Percentiles rank a stretch among this genome's conserved stretches.
Conservation (phyloP, 768 basidiomycete species). For the Exsudoporus frostii region DNA sequence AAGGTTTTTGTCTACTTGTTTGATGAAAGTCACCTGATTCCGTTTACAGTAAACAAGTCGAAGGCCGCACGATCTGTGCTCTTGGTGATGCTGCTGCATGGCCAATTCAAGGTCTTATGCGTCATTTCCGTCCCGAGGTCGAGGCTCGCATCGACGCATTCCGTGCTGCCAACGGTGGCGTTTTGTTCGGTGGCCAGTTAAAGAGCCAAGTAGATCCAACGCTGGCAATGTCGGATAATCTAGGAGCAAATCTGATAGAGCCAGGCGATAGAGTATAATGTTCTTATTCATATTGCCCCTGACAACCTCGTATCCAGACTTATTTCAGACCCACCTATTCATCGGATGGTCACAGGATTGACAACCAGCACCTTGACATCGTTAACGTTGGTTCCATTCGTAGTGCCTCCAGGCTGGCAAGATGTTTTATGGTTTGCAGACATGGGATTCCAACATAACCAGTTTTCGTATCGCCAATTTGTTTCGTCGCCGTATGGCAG, state of each 20-base stretch:
- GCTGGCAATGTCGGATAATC: conserved; percentile 70
- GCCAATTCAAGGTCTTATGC: conserved; percentile 98
- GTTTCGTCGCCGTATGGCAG: neutral
- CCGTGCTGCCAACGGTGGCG: conserved; percentile 71
- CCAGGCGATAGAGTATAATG: conserved; percentile 33
- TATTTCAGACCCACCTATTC: neutral
- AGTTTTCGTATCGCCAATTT: neutral
- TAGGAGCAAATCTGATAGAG: conserved; percentile 53
- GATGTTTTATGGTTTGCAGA: neutral
- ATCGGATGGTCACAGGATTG: neutral
- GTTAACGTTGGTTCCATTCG: neutral
- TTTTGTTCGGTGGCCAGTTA: conserved; percentile 84
- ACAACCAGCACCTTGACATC: neutral
- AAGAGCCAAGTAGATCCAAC: conserved; percentile 64
- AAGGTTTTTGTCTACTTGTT: conserved; percentile 24
- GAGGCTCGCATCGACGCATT: conserved; percentile 82
- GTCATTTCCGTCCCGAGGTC: conserved; percentile 95
- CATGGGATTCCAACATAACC: too few species aligned
- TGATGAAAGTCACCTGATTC: neutral
- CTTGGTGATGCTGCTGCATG: conserved; percentile 97
- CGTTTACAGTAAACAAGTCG: conserved; percentile 80
- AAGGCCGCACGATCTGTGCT: conserved; percentile 96
- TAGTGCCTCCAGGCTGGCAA: neutral
- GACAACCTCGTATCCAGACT: conserved; percentile 3
- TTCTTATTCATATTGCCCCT: neutral